phyloP scores from a whole-genome alignment of 345 rosid genomes.

The Eucalyptus tenuipes region DNA sequence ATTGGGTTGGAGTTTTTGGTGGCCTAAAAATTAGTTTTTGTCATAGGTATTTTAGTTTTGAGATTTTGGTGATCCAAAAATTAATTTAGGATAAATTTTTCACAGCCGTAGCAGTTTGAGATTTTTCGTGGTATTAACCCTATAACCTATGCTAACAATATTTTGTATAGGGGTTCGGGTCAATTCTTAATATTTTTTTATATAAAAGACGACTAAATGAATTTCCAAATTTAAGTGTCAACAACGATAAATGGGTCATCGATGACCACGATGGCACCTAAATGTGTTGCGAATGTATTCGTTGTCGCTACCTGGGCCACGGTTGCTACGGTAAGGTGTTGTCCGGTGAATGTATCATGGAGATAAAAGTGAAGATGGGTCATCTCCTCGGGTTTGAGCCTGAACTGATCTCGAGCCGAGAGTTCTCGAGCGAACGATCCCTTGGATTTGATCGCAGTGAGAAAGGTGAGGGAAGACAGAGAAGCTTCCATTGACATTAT shows the following conservation, averaged over 20 bases:
- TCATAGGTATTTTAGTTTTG: too few species aligned
- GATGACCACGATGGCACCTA: accelerated
- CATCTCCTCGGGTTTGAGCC: constrained; percentile 1
- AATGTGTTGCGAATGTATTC: too few species aligned
- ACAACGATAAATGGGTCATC: too few species aligned
- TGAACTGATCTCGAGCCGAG: neutral
- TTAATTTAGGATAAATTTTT: too few species aligned
- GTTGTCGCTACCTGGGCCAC: neutral
- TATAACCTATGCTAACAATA: accelerated
- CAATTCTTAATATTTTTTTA: too few species aligned
- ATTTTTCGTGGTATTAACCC: neutral
- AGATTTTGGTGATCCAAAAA: too few species aligned
- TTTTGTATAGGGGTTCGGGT: neutral
- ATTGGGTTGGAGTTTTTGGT: neutral
- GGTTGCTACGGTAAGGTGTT: constrained; percentile 1
- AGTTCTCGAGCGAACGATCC: neutral
- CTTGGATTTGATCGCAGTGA: neutral
- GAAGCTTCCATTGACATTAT: neutral
- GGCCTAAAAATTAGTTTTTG: neutral
- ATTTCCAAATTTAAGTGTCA: neutral
- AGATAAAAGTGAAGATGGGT: constrained; percentile 28
- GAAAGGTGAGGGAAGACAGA: neutral
- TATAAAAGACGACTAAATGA: too few species aligned
- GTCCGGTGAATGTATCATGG: constrained; percentile 5
- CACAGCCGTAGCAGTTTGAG: accelerated